These are phyloP conservation scores for Arctostaphylos glauca DNA, from an alignment of 148 eudicot genomes.

Conservation along the genomic window DNA sequence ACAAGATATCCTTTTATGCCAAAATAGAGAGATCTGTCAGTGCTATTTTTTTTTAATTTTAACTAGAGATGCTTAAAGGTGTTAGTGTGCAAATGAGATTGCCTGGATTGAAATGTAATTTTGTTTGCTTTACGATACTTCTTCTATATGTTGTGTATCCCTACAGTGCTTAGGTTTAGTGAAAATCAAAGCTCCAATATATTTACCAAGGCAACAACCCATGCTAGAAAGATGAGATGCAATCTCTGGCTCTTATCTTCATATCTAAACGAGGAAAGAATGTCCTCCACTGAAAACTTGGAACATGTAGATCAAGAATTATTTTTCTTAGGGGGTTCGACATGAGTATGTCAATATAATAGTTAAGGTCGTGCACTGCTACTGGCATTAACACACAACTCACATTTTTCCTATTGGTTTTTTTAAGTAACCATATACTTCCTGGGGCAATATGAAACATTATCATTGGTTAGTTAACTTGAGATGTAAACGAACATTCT, in stretches of 20 bases:
- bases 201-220: neutral
- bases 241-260: neutral
- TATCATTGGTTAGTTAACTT: neutral
- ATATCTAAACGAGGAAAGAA: neutral
- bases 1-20: neutral
- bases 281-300: neutral
- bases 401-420: neutral
- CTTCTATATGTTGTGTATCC: neutral
- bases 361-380: neutral
- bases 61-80: neutral
- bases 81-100: neutral
- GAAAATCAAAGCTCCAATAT: neutral
- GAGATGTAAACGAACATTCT: slow-evolving; percentile 20
- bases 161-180: neutral
- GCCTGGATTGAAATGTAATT: neutral
- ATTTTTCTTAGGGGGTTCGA: neutral
- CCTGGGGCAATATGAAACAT: neutral
- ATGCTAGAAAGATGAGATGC: neutral
- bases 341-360: neutral
- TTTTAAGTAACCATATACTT: neutral
- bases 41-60: neutral
- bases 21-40: slow-evolving; percentile 2
- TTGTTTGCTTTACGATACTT: neutral
- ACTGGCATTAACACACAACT: neutral
- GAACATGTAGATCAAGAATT: neutral